These are phyloP conservation scores for Salix dunnii DNA, from an alignment of 345 rosid genomes.

Conservation along the genomic window DNA sequence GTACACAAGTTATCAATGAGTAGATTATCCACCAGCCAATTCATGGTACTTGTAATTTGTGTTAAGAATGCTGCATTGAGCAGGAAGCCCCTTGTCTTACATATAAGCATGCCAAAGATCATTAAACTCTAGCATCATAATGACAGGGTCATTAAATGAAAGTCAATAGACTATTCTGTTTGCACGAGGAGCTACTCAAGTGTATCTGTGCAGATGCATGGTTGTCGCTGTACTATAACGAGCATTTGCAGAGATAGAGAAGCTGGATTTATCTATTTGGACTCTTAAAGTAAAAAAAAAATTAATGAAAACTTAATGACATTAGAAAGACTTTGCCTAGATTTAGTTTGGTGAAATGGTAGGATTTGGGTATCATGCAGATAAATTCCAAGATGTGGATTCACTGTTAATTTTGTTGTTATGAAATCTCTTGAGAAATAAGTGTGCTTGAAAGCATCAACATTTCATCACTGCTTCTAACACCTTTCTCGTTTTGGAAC, in stretches of 20 bases:
- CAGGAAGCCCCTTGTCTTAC: neutral
- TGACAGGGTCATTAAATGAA: neutral
- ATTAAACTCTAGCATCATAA: neutral
- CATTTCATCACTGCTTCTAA: neutral
- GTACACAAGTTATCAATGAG: neutral
- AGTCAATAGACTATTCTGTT: neutral
- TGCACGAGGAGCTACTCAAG: neutral
- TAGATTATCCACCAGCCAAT: neutral
- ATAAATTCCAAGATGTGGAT: neutral
- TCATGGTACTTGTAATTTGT: neutral
- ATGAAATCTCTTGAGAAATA: neutral
- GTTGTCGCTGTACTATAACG: neutral
- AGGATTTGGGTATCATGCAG: neutral
- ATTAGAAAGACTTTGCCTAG: neutral
- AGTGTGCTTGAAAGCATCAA: neutral
- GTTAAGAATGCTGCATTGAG: neutral
- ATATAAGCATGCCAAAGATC: neutral
- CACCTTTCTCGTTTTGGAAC: conserved; percentile 16
- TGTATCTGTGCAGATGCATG: neutral
- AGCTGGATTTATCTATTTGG: neutral
- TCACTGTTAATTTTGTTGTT: neutral
- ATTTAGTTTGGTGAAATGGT: neutral
- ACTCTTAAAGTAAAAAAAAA: neutral
- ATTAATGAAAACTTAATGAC: neutral
- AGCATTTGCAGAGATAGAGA: neutral